Evolutionary conservation across 2,329 filamentous ascomycete genomes (phyloP), one percentile per base, ranked within the genome.

Genomic region (Penicillium digitatum): DNA sequence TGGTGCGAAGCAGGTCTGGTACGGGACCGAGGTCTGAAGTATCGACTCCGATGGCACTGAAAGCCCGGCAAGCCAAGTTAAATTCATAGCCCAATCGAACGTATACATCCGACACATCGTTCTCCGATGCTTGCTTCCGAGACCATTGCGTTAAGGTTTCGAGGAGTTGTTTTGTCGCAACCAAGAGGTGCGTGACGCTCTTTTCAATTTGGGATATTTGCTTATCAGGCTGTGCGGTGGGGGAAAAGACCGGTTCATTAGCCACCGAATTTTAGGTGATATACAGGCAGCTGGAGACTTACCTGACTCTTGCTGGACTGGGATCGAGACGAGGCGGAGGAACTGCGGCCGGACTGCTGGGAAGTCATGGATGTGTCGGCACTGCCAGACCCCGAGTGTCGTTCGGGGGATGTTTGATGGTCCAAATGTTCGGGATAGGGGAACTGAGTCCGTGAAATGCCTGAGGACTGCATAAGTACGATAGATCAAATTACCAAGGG

Each of bases 101-200:
- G 71, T 99, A 99, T 65, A 99, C 94, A 72, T 99, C 94, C 12
- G 94, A 97, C 56, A 99, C 94, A 72, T 97, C 90, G 58, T 87
- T 89, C 75, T 99, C 94, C 60, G 90, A 92, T 52, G 94, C 92
- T 66, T 89, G 87, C 59, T 89, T 88, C 54, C 93, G 89, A 56
- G 94, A 99, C 94, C 94, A 99, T 80, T 95, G 89, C 44, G 94
- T 99, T 59, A 99, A 81, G 6, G 93, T 99, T 78, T 99, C 94
- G 59, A 99, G 87, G 2, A 99, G 86, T 75, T 97, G 92, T 73
- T 99, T 99, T 32, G 94, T 99, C 34, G 94, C 94, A 62, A 99
- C 93, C 34, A 99, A 86, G 42, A 99, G 87, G 72, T 99, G 94
- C 11, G 93, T 96, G 61, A 99, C 94, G 72, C 92, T 96, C 79